Evolutionary conservation across 805 yeast genomes (phyloP).

Genomic region (Metschnikowia baotianmanensis): DNA sequence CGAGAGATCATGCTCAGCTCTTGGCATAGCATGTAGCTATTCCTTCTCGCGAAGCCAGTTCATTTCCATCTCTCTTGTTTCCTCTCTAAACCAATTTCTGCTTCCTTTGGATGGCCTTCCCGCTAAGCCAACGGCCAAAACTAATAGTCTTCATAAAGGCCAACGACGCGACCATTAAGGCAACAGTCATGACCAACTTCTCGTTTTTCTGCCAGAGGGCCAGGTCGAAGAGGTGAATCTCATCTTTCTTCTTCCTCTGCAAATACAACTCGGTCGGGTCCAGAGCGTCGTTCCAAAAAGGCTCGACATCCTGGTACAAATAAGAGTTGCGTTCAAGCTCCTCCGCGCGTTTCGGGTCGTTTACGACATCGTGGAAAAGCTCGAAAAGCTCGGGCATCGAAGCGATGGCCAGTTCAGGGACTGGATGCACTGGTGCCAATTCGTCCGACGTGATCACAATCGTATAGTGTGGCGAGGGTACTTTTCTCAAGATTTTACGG

Average conservation of each 20-base stretch:
- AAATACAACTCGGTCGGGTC: conserved; percentile 33
- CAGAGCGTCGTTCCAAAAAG: conserved; percentile 18
- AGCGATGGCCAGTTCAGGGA: conserved; percentile 29
- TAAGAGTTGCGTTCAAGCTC: conserved; percentile 58
- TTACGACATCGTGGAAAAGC: conserved; percentile 57
- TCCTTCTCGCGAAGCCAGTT: background rate
- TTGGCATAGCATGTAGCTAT: no score
- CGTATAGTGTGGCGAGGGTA: conserved; percentile 73
- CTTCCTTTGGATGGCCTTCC: background rate
- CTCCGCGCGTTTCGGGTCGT: conserved; percentile 45
- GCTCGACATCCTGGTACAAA: conserved; percentile 25
- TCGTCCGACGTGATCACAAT: conserved; percentile 50
- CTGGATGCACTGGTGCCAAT: conserved; percentile 28
- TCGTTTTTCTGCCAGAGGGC: conserved; percentile 53
- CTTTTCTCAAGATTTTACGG: conserved; percentile 55
- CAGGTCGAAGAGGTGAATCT: conserved; percentile 41
- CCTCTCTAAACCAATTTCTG: conserved; percentile 2
- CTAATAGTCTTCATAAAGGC: conserved; percentile 17
- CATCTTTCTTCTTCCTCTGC: conserved; percentile 28
- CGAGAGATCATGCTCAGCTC: no score
- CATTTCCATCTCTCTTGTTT: background rate
- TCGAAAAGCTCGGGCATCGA: conserved; percentile 33
- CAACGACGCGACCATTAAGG: conserved; percentile 23
- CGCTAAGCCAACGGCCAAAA: conserved; percentile 10
- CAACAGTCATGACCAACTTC: conserved; percentile 40